phyloP scores from a whole-genome alignment of 1,284 basidiomycete species.

The Uromyces viciae-fabae region DNA sequence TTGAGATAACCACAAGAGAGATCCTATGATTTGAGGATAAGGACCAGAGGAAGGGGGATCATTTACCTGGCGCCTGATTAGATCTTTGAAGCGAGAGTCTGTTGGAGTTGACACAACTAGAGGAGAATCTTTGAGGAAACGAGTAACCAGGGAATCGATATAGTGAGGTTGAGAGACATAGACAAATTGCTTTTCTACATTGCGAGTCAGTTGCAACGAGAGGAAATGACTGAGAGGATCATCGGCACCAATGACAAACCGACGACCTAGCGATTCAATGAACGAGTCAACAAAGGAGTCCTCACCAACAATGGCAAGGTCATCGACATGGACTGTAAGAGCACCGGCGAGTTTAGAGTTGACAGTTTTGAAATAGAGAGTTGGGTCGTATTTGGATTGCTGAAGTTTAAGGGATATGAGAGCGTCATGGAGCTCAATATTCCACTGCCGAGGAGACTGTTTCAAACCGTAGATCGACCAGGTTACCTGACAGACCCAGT shows the following conservation, averaged over 20 bases:
- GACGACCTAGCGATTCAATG: background rate
- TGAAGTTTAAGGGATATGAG: background rate
- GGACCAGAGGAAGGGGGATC: background rate
- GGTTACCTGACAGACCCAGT: conserved; percentile 1
- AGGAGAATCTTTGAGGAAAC: background rate
- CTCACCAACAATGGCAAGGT: background rate
- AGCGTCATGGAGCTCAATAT: background rate
- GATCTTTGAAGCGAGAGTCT: background rate
- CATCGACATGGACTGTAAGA: background rate
- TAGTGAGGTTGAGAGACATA: background rate
- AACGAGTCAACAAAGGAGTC: background rate
- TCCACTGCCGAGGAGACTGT: conserved; percentile 24
- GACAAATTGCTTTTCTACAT: background rate
- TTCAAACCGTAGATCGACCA: conserved; percentile 26
- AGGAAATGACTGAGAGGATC: background rate
- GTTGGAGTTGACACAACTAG: background rate
- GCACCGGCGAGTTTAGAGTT: background rate
- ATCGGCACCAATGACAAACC: background rate
- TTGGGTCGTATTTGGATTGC: background rate
- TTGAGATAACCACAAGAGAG: background rate
- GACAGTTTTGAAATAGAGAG: background rate
- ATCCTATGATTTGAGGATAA: background rate
- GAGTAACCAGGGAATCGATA: background rate
- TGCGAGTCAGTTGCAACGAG: background rate
- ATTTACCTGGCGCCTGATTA: background rate